phyloP scores from a whole-genome alignment of 108 stramenopile genomes.

The Nannochloropsis salina region DNA sequence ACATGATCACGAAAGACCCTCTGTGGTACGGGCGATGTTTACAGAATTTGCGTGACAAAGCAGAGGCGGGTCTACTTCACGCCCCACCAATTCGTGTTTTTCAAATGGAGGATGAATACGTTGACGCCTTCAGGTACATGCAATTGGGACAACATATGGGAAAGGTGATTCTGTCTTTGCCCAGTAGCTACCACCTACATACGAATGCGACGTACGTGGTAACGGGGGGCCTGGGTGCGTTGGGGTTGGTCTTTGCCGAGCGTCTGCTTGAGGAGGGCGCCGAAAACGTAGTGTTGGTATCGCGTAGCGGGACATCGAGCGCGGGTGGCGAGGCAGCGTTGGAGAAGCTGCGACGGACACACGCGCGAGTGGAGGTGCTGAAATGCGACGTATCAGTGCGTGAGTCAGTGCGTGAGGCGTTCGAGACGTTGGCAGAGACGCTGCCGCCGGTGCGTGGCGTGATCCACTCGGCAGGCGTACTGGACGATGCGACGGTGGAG shows the following conservation, averaged over 20 bases:
- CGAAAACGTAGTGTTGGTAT: not conserved
- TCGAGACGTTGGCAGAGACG: not conserved
- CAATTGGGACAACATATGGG: constrained; percentile 14
- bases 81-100: not conserved
- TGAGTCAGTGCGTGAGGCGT: not conserved
- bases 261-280: constrained; percentile 15
- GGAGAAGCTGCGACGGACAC: not conserved
- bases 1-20: not conserved
- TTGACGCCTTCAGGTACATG: constrained; percentile 12
- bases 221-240: constrained; percentile 33
- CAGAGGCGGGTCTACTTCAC: not conserved
- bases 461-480: constrained; percentile 35
- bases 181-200: not conserved
- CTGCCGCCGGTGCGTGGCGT: constrained; percentile 39
- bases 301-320: not conserved
- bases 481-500: not conserved
- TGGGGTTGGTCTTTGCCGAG: constrained; percentile 32
- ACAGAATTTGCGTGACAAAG: constrained; percentile 16
- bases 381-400: not conserved
- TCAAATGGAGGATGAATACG: not conserved
- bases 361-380: not conserved
- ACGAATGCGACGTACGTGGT: constrained; percentile 23
- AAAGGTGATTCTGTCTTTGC: constrained; percentile 7
- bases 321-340: not conserved
- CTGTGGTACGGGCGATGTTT: not conserved